Evolutionary conservation across 495 filamentous ascomycete species (phyloP), one percentile per base, ranked within the genome.

Genomic region (Penicillium nucicola): DNA sequence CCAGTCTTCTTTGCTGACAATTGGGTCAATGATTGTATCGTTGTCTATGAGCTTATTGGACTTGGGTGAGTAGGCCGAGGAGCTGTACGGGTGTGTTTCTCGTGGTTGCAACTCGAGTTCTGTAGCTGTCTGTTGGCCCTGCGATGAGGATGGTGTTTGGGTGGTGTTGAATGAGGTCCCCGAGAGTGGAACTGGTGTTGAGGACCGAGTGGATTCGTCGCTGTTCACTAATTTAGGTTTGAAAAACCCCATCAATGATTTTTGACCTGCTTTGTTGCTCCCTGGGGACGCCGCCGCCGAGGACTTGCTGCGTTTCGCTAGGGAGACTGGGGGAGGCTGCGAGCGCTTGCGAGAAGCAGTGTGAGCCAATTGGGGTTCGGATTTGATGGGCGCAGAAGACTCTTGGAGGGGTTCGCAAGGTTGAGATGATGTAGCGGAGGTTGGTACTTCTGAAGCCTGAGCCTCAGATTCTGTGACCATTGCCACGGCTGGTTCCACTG

Each of bases 211-310:
- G 14, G 30, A 10, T 36, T 15, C 22, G 23, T 13, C 28, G n/a
- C 31, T n/a, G 10, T 35, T 43, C 4, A 33, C 4, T 11, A 33
- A 11, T 25, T 48, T 62, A 8, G 84, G 77, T 49, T 85, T 85
- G 72, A 96, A 95, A 71, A 97, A 97, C 6, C 89, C 87, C 66
- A 77, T 87, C 0, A 96, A 73, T 28, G 80, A 91, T 58, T 85
- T 83, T 64, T 96, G 91, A 2, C 85, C 83, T 40, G 78, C 74
- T 2, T 56, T 49, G 9, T 72, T 38, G 22, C 54, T 7, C 22
- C 39, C 42, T 12, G 56, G 12, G 45, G 66, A 39, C 13, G 60
- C 35, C 17, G 55, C 52, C 41, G 46, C 42, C 1, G 57, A 39
- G 7, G 76, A 74, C 55, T 80, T 84, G 3, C 70, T 68, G 30